These are phyloP conservation scores for Phialophora macrospora DNA, from an alignment of 2,329 filamentous ascomycete genomes.

Conservation along the genomic window DNA sequence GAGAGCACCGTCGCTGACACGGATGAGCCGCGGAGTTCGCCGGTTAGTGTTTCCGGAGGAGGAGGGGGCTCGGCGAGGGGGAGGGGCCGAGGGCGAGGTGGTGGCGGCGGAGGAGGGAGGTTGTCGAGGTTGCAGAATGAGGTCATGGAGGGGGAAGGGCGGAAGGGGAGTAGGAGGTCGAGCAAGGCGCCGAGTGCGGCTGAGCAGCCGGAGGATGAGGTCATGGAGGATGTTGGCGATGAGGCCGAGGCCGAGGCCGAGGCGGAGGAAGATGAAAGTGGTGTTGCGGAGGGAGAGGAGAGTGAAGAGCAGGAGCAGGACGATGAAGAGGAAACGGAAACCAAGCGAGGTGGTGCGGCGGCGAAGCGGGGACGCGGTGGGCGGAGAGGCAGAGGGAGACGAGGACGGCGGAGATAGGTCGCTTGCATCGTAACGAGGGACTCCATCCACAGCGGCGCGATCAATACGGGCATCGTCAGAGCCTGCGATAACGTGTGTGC, in stretches of 20 bases:
- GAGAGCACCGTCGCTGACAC: constrained; percentile 55
- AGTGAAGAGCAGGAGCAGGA: not conserved
- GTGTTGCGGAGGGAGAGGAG: not conserved
- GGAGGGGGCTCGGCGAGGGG: constrained; percentile 38
- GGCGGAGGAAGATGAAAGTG: constrained; percentile 52
- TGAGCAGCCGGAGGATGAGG: constrained; percentile 43
- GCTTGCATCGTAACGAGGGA: not conserved
- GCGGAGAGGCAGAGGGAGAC: constrained; percentile 51
- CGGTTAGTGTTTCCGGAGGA: constrained; percentile 15
- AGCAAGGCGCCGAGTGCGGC: constrained; percentile 43
- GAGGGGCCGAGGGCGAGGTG: constrained; percentile 37
- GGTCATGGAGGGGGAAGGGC: constrained; percentile 42
- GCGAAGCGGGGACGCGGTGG: constrained; percentile 5
- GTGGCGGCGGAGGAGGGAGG: constrained; percentile 36
- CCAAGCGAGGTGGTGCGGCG: not conserved
- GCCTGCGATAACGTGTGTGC: not conserved
- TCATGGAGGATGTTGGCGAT: constrained; percentile 42
- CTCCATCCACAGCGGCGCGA: not conserved
- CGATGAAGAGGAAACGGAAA: constrained; percentile 1
- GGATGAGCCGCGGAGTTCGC: constrained; percentile 47
- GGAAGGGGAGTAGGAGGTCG: constrained; percentile 35
- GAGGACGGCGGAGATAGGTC: constrained; percentile 50
- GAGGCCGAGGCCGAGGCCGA: constrained; percentile 42
- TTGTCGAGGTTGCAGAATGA: constrained; percentile 49
- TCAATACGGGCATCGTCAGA: not conserved